Base-by-base conservation (phyloP, 169 alveolate species). In the Cryptosporidium felis region DNA sequence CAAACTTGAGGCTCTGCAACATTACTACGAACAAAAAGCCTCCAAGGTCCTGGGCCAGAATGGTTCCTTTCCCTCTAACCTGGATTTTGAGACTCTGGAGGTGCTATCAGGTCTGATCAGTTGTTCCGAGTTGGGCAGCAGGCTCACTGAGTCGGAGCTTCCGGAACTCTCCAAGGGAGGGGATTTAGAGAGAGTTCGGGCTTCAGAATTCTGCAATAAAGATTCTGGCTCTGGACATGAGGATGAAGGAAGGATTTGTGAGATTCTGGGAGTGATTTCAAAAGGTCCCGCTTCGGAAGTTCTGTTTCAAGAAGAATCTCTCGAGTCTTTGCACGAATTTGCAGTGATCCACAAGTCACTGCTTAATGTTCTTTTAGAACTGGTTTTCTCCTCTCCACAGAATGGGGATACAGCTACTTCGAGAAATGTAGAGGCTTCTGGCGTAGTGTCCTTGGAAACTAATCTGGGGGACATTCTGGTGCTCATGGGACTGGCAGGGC, bases 1-100 rank as follows among this genome's bases (percentile, higher is more conserved):
- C 9, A 65, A 47, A 47, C 26, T 65, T 0, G 81, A 65, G 21
- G 10, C 9, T 30, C 41, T 65, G 26, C 81, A 65, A 36, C 59
- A 65, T 16, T 16, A n/a, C 9, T 65, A 65, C 21, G 81, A 65
- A 18, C 49, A 46, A n/a, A 65, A 45, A 16, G 32, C 61, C 18
- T 65, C 62, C 0, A 65, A 32, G 28, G 30, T 65, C 21, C 49
- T 65, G 62, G 38, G 81, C 49, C 32, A 46, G 45, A 46, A 65
- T 65, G 81, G 81, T 5, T 65, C 81, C 26, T 65, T 45, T 34
- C 60, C 44, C 9, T 30, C 80, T 1, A 36, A 56, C 23, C 23
- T 62, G 3, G 59, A 62, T 38, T 62, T 62, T 21, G 80, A 62
- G 80, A 41, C 38, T 9, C 44, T 62, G 8, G 80, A 42, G 18